These are phyloP conservation scores for Lentinula sp. DNA, from an alignment of 768 basidiomycete species.

Conservation along the genomic window DNA sequence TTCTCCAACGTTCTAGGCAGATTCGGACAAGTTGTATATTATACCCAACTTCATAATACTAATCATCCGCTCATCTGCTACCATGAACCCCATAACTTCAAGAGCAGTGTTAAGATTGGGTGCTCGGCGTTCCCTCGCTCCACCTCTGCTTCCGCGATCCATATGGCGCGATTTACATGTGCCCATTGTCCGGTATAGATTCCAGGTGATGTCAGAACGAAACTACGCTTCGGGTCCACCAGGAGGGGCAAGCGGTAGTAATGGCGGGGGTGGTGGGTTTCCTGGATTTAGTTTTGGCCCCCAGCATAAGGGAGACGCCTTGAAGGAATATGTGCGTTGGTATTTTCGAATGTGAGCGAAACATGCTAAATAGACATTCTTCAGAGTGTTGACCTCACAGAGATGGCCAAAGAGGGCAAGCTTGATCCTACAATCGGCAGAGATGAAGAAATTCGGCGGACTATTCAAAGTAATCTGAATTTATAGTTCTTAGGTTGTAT, in stretches of 20 bases:
- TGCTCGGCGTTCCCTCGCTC: background rate
- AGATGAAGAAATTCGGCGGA: slow-evolving; percentile 87
- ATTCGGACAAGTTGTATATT: background rate
- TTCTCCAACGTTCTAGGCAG: background rate
- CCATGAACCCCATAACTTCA: background rate
- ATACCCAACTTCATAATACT: background rate
- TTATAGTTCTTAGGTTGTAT: background rate
- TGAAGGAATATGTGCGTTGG: slow-evolving; percentile 67
- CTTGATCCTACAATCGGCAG: slow-evolving; percentile 88
- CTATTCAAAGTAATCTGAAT: slow-evolving; percentile 71
- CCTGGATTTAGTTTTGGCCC: slow-evolving; percentile 55
- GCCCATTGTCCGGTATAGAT: background rate
- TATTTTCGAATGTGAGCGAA: background rate
- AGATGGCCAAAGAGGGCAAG: slow-evolving; percentile 78
- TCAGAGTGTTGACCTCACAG: slow-evolving; percentile 80
- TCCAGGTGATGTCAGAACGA: slow-evolving; percentile 16
- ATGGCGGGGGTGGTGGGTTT: slow-evolving; percentile 42
- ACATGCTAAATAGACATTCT: background rate
- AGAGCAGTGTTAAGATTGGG: background rate
- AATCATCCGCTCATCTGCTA: background rate
- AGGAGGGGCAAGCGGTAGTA: slow-evolving; percentile 15
- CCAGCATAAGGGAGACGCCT: slow-evolving; percentile 69
- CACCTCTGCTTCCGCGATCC: background rate
- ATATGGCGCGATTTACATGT: background rate
- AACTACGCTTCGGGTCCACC: slow-evolving; percentile 46